These are phyloP conservation scores for Trametes maxima DNA, from an alignment of 768 basidiomycete genomes.

Conservation along the genomic window DNA sequence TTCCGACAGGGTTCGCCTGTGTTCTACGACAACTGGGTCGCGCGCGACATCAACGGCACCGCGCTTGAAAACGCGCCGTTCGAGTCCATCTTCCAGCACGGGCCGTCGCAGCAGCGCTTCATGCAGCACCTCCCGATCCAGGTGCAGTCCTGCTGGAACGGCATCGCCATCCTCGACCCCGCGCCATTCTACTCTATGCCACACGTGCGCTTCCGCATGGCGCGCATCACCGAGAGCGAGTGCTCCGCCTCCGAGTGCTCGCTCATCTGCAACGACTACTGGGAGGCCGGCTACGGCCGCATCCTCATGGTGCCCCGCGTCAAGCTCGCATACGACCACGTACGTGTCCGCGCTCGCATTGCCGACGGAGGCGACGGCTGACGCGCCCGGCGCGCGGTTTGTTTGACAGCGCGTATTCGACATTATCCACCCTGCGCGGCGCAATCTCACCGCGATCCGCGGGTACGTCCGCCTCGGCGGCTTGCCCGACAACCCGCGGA, in stretches of 20 bases:
- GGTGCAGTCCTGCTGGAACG: slow-evolving; percentile 99
- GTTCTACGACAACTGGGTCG: slow-evolving; percentile 99
- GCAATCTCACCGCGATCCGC: slow-evolving; percentile 94
- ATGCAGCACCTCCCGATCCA: slow-evolving; percentile 92
- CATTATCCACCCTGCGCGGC: slow-evolving; percentile 86
- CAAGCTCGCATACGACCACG: slow-evolving; percentile 93
- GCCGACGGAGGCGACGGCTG: background rate
- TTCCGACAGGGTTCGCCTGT: slow-evolving; percentile 70
- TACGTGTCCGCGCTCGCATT: slow-evolving; percentile 36
- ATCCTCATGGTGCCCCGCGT: slow-evolving; percentile 98
- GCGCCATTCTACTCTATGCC: slow-evolving; percentile 93
- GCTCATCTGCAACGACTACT: slow-evolving; percentile 98
- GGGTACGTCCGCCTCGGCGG: slow-evolving; percentile 96
- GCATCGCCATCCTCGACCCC: slow-evolving; percentile 93
- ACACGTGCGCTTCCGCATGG: slow-evolving; percentile 96
- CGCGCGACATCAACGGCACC: slow-evolving; percentile 97
- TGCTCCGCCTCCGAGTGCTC: slow-evolving; percentile 96
- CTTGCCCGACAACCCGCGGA: slow-evolving; percentile 91
- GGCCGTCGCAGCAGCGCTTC: slow-evolving; percentile 76
- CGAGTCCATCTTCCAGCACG: slow-evolving; percentile 89
- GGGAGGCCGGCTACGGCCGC: slow-evolving; percentile 92
- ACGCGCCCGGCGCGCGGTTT: background rate
- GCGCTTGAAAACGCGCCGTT: slow-evolving; percentile 98
- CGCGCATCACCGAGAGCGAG: slow-evolving; percentile 81
- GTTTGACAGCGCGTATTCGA: slow-evolving; percentile 81